A percentile compares a stretch with the other conserved stretches of the same genome.
phyloP scores from a whole-genome alignment of 306 rosid species.

The Mimosa bimucronata region DNA sequence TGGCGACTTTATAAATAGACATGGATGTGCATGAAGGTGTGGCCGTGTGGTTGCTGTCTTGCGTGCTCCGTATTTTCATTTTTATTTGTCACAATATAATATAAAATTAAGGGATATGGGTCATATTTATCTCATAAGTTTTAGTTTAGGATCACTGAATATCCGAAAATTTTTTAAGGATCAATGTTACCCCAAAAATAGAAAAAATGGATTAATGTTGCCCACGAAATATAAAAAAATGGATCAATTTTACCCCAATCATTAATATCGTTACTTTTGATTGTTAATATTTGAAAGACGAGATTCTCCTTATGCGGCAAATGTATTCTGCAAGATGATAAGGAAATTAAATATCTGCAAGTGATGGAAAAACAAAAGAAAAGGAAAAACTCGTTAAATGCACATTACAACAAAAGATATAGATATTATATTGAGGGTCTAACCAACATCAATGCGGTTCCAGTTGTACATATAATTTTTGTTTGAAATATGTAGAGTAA shows the following conservation, averaged over 20 bases:
- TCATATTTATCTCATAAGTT: too few species aligned
- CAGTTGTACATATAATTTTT: slow-evolving; percentile 3
- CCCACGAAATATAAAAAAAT: too few species aligned
- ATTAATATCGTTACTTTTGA: too few species aligned
- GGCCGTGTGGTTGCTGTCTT: background rate
- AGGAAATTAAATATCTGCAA: slow-evolving; percentile 98
- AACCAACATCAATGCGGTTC: slow-evolving; percentile 8
- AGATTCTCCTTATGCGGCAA: slow-evolving; percentile 96
- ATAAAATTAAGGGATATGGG: too few species aligned
- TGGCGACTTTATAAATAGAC: background rate
- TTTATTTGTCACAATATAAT: background rate
- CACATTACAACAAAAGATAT: slow-evolving; percentile 36
- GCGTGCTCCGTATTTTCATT: background rate
- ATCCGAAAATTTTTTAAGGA: too few species aligned
- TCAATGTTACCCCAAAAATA: too few species aligned
- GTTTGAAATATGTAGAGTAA: slow-evolving; percentile 5
- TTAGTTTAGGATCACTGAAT: too few species aligned
- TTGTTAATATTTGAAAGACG: slow-evolving; percentile 98
- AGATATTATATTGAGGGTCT: slow-evolving; percentile 21
- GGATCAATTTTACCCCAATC: too few species aligned
- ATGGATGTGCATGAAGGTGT: background rate
- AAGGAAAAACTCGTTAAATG: slow-evolving; percentile 33
- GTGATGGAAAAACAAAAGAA: slow-evolving; percentile 18
- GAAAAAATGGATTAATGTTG: too few species aligned
- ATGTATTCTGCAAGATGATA: slow-evolving; percentile 93